Evolutionary conservation across 331 rosid species (phyloP), one percentile per base, ranked within the genome.

Genomic region (Acacia concinna): DNA sequence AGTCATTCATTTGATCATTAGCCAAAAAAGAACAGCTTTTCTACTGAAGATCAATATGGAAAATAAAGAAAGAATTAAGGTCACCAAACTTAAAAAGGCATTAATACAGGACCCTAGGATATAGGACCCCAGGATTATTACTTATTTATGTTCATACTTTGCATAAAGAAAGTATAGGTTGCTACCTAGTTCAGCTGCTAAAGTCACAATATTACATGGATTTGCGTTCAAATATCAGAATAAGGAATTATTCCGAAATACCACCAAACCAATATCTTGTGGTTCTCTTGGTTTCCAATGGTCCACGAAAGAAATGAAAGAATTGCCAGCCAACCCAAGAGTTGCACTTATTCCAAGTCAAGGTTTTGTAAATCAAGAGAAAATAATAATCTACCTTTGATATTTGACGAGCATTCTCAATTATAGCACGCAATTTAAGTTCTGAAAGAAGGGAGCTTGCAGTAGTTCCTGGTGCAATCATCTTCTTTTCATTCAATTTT

Each of bases 361-460:
- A 63, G 37, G 32, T 59, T 34, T 32, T 30, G 38, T 18, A 77
- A 77, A 54, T 31, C 68, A 74, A 40, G 81, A 47, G 82, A 84
- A 87, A 85, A 71, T 69, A 46, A 74, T 74, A 80, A 67, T 71
- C 66, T 85, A 93, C 97, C 97, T 91, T 93, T 38, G 85, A 79
- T 70, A 85, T 81, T 84, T 91, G 97, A 4, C 88, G 85, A 3
- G 91, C 90, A 57, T 93, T 93, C 84, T 89, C 97, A 72, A 90
- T 84, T 60, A 87, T 81, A 73, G 88, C 84, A 70, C 92, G 92
- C 71, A 91, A 60, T 85, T 93, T 93, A 56, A 83, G 73, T 66
- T 93, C 97, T 1, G 96, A 89, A 71, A 93, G 88, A 62, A 93
- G 83, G 79, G 91, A 89, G 68, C 84, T 69, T 73, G 93, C 91